Percentiles rank a stretch among this genome's conserved stretches.
phyloP scores from a whole-genome alignment of 2,329 filamentous ascomycete genomes.

The Colletotrichum sp. region DNA sequence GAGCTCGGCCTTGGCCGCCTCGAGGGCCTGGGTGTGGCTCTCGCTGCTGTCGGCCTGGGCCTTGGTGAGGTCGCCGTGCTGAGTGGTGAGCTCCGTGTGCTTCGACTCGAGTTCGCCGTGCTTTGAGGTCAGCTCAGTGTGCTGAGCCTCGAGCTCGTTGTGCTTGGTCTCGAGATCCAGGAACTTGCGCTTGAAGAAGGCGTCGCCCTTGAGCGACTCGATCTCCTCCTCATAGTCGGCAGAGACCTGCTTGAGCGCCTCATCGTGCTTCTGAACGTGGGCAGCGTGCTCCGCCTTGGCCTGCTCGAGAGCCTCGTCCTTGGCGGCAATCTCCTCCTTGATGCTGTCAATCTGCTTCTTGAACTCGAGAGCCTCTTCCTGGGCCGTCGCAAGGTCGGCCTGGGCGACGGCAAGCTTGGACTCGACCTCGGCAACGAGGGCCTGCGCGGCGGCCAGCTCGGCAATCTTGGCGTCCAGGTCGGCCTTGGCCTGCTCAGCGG shows the following conservation, averaged over 20 bases:
- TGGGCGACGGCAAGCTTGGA: conserved; percentile 51
- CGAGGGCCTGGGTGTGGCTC: conserved; percentile 46
- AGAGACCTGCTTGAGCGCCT: conserved; percentile 63
- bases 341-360: conserved; percentile 54
- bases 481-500: conserved; percentile 45
- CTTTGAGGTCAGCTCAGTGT: conserved; percentile 26
- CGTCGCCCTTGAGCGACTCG: conserved; percentile 66
- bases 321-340: conserved; percentile 49
- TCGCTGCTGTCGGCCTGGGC: conserved; percentile 38
- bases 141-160: conserved; percentile 49
- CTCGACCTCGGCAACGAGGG: conserved; percentile 47
- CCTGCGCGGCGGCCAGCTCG: conserved; percentile 43
- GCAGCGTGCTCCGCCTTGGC: conserved; percentile 54
- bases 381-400: conserved; percentile 44
- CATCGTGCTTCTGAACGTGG: conserved; percentile 54
- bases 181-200: conserved; percentile 68
- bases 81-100: conserved; percentile 32
- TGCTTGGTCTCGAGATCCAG: conserved; percentile 65
- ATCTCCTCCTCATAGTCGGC: conserved; percentile 70
- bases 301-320: conserved; percentile 54
- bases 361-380: conserved; percentile 52
- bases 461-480: conserved; percentile 49
- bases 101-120: conserved; percentile 47
- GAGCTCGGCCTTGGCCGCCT: conserved; percentile 48
- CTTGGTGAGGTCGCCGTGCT: conserved; percentile 34